These are phyloP conservation scores for Xylaria sp. DNA, from an alignment of 2,329 filamentous ascomycete genomes.

Conservation along the genomic window DNA sequence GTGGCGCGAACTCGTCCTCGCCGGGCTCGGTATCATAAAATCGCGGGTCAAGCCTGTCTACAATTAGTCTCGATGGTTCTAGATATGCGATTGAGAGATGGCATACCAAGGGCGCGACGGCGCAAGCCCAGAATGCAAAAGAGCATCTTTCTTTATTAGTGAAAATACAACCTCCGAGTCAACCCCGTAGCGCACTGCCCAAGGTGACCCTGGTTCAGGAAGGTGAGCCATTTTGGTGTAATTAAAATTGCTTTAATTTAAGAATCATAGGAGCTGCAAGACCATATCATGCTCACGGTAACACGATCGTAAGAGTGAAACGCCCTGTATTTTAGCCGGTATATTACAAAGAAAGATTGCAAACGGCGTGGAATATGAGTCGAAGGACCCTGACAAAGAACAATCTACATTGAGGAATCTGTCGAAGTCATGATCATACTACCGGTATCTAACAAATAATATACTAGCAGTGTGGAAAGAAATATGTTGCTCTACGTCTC, in stretches of 20 bases:
- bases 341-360: background rate
- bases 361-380: background rate
- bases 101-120: background rate
- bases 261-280: too few relatives aligned
- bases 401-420: too few relatives aligned
- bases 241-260: background rate
- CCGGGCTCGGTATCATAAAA: background rate
- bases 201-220: background rate
- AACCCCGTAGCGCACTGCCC: conserved; percentile 3
- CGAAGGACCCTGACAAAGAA: background rate
- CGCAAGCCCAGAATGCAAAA: conserved; percentile 12
- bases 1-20: background rate
- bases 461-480: background rate
- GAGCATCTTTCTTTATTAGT: background rate
- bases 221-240: background rate
- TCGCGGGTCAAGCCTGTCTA: background rate
- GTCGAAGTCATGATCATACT: background rate
- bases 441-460: background rate
- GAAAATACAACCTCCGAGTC: background rate
- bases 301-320: background rate
- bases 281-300: background rate
- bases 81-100: background rate
- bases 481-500: background rate
- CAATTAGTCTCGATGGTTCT: background rate
- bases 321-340: background rate